These are phyloP conservation scores for Allium sativum DNA, from an alignment of 106 monocot species.

Conservation along the genomic window DNA sequence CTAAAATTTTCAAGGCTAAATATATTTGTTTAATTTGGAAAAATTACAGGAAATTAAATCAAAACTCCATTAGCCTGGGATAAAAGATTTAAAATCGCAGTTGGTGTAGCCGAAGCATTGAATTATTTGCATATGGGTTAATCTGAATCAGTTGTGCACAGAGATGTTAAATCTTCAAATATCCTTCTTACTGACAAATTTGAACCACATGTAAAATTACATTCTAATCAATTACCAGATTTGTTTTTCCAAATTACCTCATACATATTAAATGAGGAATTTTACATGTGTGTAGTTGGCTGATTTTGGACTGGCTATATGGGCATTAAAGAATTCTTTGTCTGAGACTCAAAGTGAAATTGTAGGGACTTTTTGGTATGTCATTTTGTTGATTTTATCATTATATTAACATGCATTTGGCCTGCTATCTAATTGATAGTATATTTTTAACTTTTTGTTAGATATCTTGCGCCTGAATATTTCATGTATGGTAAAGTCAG, in stretches of 20 bases:
- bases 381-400: not conserved
- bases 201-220: conserved; percentile 32
- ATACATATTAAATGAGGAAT: too few species aligned
- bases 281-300: conserved; percentile 5
- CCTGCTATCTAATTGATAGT: too few species aligned
- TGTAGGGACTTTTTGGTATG: conserved; percentile 20
- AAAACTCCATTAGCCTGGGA: conserved; percentile 51
- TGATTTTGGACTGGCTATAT: conserved; percentile 15
- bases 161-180: conserved; percentile 93
- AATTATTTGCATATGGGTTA: conserved; percentile 44
- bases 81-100: conserved; percentile 53
- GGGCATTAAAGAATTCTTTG: conserved; percentile 6
- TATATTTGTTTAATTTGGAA: not conserved
- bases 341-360: conserved; percentile 10
- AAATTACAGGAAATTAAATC: conserved; percentile 33
- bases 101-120: conserved; percentile 56
- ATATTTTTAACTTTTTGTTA: conserved; percentile 8
- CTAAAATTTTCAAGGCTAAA: not conserved
- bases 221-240: not conserved
- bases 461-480: conserved; percentile 82
- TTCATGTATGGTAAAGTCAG: conserved; percentile 91
- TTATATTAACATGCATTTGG: too few species aligned
- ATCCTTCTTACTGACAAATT: conserved; percentile 78
- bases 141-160: conserved; percentile 52
- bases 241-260: too few species aligned